Evolutionary conservation across 1,284 basidiomycete genomes (phyloP), one percentile per base, ranked within the genome.

Genomic region (Chondrostereum purpureum): DNA sequence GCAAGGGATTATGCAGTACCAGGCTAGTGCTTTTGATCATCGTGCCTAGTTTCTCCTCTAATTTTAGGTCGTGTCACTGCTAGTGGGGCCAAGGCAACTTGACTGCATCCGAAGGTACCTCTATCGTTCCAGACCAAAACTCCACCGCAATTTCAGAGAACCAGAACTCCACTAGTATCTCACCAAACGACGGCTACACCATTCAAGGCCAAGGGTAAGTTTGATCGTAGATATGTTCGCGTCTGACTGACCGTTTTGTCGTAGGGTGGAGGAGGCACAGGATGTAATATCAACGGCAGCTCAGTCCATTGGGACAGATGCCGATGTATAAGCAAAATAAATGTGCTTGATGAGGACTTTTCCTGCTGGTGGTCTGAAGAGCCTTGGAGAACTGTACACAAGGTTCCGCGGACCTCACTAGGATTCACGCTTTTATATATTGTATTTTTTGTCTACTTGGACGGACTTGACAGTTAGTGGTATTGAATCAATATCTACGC

Each of bases 131-230:
- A 1, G 50, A 55, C 36, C 47, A 54, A 17, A 58, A 58, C 41
- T 61, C 62, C 17, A 75, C 65, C 5, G 52, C 55, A 4, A 53
- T 57, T 34, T 61, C 61, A 24, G 52, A 62, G 5, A 63, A 54
- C 21, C 49, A 59, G 13, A 59, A 61, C 42, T 57, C 59, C 18
- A 68, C 70, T 5, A 74, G 72, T 12, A 41, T 61, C 17, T 78
- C 79, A 3, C 82, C 83, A 20, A 77, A 82, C 50, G 81, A 84
- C 59, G 81, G 81, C 55, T 85, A 85, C 56, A 58, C 61, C 13
- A 60, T 55, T 50, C 60, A 63, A 47, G 67, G 61, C 8, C 45
- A 54, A 49, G 67, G 61, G 70, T 72, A 54, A 39, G 64, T 50
- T 19, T 5, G 17, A n/a, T 50, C 11, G 17, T 21, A n/a, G 14